These are phyloP conservation scores for Cordyceps cicadae DNA, from an alignment of 2,329 filamentous ascomycete genomes.

Conservation along the genomic window DNA sequence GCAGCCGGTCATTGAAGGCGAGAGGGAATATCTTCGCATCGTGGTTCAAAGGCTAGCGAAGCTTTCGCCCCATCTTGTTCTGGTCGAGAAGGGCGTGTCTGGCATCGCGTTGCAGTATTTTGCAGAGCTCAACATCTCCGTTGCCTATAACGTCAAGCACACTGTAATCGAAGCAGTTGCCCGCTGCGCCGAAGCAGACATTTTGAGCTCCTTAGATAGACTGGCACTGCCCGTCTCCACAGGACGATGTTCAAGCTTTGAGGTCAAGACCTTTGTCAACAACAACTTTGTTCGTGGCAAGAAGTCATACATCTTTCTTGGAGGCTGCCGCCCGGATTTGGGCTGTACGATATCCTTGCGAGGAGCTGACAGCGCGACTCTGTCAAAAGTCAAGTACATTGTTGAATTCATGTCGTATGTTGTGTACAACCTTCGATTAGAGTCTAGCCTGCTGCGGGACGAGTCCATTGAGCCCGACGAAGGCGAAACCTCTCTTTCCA, in stretches of 20 bases:
- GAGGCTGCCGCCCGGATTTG: conserved; percentile 78
- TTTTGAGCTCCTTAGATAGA: conserved; percentile 94
- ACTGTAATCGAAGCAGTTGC: conserved; percentile 94
- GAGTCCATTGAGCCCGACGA: conserved; percentile 75
- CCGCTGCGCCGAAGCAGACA: conserved; percentile 80
- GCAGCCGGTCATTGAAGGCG: conserved; percentile 92
- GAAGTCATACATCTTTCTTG: conserved; percentile 94
- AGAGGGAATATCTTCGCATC: conserved; percentile 86
- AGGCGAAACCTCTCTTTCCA: conserved; percentile 36
- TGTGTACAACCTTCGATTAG: conserved; percentile 92
- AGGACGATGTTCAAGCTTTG: conserved; percentile 77
- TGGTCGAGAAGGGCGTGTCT: conserved; percentile 90
- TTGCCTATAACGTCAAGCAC: conserved; percentile 92
- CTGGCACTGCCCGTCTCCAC: conserved; percentile 65
- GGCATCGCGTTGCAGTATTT: conserved; percentile 84
- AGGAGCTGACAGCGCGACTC: conserved; percentile 62
- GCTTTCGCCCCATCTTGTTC: conserved; percentile 71
- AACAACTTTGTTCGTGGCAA: conserved; percentile 63
- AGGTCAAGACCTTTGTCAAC: conserved; percentile 91
- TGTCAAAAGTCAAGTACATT: conserved; percentile 80
- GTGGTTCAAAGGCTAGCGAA: conserved; percentile 87
- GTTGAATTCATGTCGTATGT: conserved; percentile 99
- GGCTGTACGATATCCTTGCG: conserved; percentile 92
- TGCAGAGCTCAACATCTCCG: conserved; percentile 80
- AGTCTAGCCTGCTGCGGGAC: conserved; percentile 89